Evolutionary conservation across 257 asterid genomes (phyloP).

Genomic region (Rauvolfia tetraphylla): DNA sequence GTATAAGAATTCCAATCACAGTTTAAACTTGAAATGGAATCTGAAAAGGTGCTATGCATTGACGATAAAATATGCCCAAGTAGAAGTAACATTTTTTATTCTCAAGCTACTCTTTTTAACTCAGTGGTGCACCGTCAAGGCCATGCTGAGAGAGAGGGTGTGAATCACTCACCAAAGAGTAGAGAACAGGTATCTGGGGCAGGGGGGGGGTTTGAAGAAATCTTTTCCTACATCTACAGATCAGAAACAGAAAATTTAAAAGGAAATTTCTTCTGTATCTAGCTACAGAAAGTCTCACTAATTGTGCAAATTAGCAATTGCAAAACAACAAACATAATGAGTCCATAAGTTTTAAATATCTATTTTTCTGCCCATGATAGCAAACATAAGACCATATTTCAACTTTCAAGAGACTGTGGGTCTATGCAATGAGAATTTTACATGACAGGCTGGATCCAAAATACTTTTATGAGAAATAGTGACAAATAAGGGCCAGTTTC

Average conservation of each 20-base stretch:
- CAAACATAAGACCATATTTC: not conserved
- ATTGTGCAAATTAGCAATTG: not conserved
- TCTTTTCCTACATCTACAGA: too few species aligned
- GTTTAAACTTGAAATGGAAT: not conserved
- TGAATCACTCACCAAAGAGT: not conserved
- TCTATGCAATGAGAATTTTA: not conserved
- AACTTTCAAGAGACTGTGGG: not conserved
- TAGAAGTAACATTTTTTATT: too few species aligned
- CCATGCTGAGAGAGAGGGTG: too few species aligned
- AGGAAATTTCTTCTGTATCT: too few species aligned
- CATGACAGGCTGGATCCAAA: not conserved
- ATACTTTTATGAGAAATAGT: not conserved
- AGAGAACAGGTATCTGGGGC: too few species aligned
- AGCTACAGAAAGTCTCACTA: not conserved
- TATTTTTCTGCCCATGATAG: not conserved
- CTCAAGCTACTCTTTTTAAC: too few species aligned
- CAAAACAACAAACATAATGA: not conserved
- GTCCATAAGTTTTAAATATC: not conserved
- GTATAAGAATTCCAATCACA: not conserved
- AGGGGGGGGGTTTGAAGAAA: too few species aligned
- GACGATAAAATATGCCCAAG: too few species aligned
- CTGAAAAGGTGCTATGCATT: too few species aligned
- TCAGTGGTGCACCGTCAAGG: too few species aligned
- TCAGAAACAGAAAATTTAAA: not conserved
- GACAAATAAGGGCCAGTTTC: not conserved